Evolutionary conservation across 495 filamentous ascomycete genomes (phyloP), one percentile per base, ranked within the genome.

Genomic region (Podospora bellae-mahoneyi): DNA sequence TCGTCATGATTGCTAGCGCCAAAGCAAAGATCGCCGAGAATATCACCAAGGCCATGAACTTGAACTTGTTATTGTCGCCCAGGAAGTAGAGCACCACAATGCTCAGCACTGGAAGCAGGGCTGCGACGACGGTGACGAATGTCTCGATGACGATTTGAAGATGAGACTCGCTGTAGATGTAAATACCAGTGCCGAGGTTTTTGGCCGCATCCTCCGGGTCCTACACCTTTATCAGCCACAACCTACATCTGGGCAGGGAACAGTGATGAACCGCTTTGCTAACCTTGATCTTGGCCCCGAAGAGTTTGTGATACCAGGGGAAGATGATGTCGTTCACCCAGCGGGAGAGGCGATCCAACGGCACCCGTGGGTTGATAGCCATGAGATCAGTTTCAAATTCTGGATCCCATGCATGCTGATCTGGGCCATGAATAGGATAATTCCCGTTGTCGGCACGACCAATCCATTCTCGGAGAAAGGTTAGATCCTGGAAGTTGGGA

Each of bases 391-490:
- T 20, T 18, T 58, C 55, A 19, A 58, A 58, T 20, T 58, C 23
- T 9, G 55, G 55, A 5, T 58, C 55, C 55, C 55, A 58, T 6
- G 55, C 55, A 19, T 4, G 18, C 5, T 26, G n/a, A 20, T 58
- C 23, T 19, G n/a, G n/a, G 55, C 55, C 55, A 2, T 26, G 15
- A 3, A 58, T 58, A 18, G 55, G 55, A 5, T 26, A 58, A n/a
- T 58, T 58, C 23, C 55, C 55, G 5, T 58, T 19, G 6, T 58
- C 55, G n/a, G 55, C 23, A 6, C 55, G n/a, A 1, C 23, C 23
- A 26, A 58, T 19, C 55, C 55, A 58, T 18, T 58, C 55, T 3
- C 55, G 55, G 55, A 58, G 55, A 20, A 58, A 58, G n/a, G n/a
- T 26, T 1, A 58, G 19, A 18, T 58, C 55, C 4, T 58, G 55